Conservation (phyloP, 768 basidiomycete genomes). For the Tephrocybe rancida region DNA sequence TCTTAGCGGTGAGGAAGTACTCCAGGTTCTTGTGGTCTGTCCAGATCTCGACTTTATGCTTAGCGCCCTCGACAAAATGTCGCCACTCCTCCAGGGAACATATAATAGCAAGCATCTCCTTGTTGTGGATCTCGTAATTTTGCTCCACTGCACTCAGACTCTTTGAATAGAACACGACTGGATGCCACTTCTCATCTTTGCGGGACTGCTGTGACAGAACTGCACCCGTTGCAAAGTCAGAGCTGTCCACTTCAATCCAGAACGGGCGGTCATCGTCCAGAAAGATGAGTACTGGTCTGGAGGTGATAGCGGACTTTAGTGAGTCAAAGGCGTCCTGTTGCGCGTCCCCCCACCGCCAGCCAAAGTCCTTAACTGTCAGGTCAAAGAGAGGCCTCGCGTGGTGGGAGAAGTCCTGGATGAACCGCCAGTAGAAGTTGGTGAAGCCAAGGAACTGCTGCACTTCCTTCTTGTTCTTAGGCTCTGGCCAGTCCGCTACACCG, state of each 20-base stretch:
- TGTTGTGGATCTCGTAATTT: conserved; percentile 56
- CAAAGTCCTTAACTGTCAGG: no score
- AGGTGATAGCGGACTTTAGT: no score
- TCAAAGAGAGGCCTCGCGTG: neutral
- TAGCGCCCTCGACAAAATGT: conserved; percentile 23
- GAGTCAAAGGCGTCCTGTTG: no score
- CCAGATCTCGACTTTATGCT: conserved; percentile 27
- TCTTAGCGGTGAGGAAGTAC: conserved; percentile 41
- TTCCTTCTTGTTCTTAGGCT: neutral
- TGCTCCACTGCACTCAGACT: conserved; percentile 31
- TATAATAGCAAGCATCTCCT: conserved; percentile 50
- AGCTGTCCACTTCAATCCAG: conserved; percentile 29
- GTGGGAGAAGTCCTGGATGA: neutral
- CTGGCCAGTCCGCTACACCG: conserved; percentile 17
- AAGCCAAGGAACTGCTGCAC: conserved; percentile 4
- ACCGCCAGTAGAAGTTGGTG: conserved; percentile 9
- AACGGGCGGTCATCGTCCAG: no score
- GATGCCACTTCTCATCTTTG: conserved; percentile 28
- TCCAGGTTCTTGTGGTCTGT: conserved; percentile 42
- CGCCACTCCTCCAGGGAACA: conserved; percentile 26
- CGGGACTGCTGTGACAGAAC: conserved; percentile 25
- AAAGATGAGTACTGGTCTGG: no score
- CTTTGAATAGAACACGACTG: conserved; percentile 39
- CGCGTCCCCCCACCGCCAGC: no score
- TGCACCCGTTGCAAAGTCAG: conserved; percentile 28